Evolutionary conservation across 169 alveolate species (phyloP).

Genomic region (Plasmodium gonderi): DNA sequence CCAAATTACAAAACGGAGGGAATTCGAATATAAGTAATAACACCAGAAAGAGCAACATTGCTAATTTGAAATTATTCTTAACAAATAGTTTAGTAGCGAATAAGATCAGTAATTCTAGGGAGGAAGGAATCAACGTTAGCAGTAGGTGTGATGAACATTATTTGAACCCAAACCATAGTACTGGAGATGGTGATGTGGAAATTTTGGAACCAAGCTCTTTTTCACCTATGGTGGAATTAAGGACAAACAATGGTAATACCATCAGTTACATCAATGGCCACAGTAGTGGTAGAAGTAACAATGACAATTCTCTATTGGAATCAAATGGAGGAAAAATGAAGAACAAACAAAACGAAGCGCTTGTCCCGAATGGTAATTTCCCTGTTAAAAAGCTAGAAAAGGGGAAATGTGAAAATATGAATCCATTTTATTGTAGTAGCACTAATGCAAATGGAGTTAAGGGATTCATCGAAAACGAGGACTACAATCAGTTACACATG

Average conservation of each 20-base stretch:
- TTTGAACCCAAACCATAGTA: no score
- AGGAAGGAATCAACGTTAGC: neutral
- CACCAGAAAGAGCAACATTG: neutral
- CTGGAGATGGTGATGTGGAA: no score
- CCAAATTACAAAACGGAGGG: neutral
- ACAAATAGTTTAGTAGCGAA: neutral
- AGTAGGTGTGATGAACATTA: no score
- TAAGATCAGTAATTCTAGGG: neutral
- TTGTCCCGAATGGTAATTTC: neutral
- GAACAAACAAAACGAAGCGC: neutral
- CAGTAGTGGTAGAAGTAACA: neutral
- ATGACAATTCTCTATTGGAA: neutral
- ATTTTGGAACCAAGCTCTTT: no score
- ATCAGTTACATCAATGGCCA: neutral
- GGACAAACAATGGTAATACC: neutral
- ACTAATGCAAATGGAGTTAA: neutral
- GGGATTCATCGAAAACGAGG: neutral
- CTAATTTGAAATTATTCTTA: slow-evolving; percentile 16
- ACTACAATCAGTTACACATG: neutral
- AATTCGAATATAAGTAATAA: slow-evolving; percentile 1
- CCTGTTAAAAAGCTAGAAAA: neutral
- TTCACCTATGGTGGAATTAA: no score
- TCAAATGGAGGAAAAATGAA: neutral
- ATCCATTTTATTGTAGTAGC: neutral
- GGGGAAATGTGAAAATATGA: neutral